These are phyloP conservation scores for Limnanthes douglasii DNA, from an alignment of 345 rosid species.

Conservation along the genomic window DNA sequence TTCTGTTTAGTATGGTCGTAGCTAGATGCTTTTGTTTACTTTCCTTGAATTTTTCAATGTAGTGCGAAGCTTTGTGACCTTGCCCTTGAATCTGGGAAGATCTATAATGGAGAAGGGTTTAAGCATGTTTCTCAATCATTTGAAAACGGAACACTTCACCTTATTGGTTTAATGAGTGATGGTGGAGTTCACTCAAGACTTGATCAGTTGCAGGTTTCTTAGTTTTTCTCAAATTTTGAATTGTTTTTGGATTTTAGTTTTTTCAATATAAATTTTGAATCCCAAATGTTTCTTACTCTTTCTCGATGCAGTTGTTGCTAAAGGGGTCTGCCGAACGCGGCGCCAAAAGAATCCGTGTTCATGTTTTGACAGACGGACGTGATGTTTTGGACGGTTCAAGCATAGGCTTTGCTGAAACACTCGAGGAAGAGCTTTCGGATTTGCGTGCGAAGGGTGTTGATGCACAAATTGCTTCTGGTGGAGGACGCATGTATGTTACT, in stretches of 20 bases:
- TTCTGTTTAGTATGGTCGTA: too few species aligned
- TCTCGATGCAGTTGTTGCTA: slow-evolving; percentile 46
- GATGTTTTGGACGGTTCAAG: slow-evolving; percentile 97
- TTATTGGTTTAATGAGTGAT: slow-evolving; percentile 85
- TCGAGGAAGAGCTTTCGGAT: slow-evolving; percentile 49
- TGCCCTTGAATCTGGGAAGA: slow-evolving; percentile 89
- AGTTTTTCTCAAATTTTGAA: not conserved
- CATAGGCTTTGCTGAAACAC: slow-evolving; percentile 67
- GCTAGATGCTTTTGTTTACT: not conserved
- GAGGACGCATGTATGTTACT: slow-evolving; percentile 96
- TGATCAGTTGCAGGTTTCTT: slow-evolving; percentile 65
- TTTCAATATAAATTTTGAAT: not conserved
- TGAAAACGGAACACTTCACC: slow-evolving; percentile 50
- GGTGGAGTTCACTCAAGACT: slow-evolving; percentile 98
- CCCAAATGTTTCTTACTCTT: not conserved
- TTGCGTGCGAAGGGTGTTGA: slow-evolving; percentile 69
- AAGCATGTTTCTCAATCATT: slow-evolving; percentile 52
- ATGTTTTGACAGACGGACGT: slow-evolving; percentile 91
- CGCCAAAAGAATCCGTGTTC: slow-evolving; percentile 85
- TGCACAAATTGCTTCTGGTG: slow-evolving; percentile 93
- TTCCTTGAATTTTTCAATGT: slow-evolving; percentile 11
- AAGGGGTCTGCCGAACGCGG: slow-evolving; percentile 79
- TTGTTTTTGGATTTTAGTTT: not conserved
- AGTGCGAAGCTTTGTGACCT: slow-evolving; percentile 90
- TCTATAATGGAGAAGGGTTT: slow-evolving; percentile 76